Base-by-base conservation (phyloP, 192 early-diverging fungal species). In the Podochytrium sp. region DNA sequence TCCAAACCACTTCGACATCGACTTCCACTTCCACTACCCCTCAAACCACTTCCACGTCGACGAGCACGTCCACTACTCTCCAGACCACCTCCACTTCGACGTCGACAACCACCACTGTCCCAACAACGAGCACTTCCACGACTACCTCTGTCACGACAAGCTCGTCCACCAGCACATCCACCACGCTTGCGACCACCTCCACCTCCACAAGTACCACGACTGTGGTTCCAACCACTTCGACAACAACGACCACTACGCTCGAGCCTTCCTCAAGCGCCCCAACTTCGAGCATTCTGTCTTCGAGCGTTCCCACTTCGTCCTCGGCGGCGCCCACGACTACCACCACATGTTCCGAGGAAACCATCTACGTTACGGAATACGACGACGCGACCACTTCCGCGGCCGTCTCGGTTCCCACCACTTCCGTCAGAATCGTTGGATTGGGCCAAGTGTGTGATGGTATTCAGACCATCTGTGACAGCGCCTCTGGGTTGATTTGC, bases 11-110 rank as follows among this genome's bases (percentile, higher is more conserved):
- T 2, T 37, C 67, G 14, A 62, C 60, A 62, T 35, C 60, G 18
- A 27, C 63, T 14, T 25, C 63, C n/a, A 49, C 14, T 41, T 43
- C 63, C 5, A 43, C 63, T 16, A 65, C 63, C 41, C 41, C 63
- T 47, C n/a, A 10, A 65, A 65, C 42, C 7, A 25, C 37, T 5
- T n/a, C 5, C 7, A 65, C 42, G 16, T 47, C 63, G 63, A 65
- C 63, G 7, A 61, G 27, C 18, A 18, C 29, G 4, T 43, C 63
- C 4, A 65, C 63, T 18, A 65, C 63, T 12, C 12, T 42, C 5
- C 6, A 32, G 29, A 65, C 42, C 30, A n/a, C 29, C 23, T 43
- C 38, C 12, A 65, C 42, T 14, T 23, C 63, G 41, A 65, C 63
- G 33, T 34, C 30, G 7, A 61, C 59, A 1, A 61, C 59, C 35